phyloP scores from a whole-genome alignment of 2,329 filamentous ascomycete species.

The Sclerotinia sclerotiorum region DNA sequence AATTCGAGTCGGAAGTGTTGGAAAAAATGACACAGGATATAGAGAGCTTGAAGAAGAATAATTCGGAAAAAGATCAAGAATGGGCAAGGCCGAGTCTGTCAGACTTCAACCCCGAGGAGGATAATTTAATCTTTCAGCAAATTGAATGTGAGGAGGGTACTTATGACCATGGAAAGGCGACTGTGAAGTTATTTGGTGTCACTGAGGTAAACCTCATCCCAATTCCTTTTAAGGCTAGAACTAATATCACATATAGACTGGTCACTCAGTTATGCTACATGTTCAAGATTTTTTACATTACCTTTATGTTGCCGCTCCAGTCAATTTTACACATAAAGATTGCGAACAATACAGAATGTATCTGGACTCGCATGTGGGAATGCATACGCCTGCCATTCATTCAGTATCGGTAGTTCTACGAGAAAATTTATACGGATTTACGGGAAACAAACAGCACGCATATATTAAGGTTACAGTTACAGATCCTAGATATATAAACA shows the following conservation, averaged over 20 bases:
- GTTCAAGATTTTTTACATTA: constrained; percentile 97
- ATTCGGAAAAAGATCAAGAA: constrained; percentile 88
- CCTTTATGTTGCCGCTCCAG: constrained; percentile 85
- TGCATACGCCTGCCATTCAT: constrained; percentile 71
- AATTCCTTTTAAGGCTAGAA: neutral
- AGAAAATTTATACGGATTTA: constrained; percentile 91
- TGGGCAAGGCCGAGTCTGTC: constrained; percentile 71
- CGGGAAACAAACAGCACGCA: constrained; percentile 86
- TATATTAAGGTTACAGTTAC: constrained; percentile 93
- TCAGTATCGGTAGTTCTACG: constrained; percentile 79
- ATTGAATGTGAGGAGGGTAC: constrained; percentile 94
- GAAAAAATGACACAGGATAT: constrained; percentile 97
- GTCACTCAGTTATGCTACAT: constrained; percentile 91
- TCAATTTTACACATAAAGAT: constrained; percentile 76
- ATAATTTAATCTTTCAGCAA: constrained; percentile 85
- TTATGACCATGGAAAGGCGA: constrained; percentile 70
- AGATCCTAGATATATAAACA: constrained; percentile 81
- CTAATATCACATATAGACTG: constrained; percentile 47
- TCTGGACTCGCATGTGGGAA: constrained; percentile 75
- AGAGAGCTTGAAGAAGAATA: constrained; percentile 77
- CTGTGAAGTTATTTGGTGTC: constrained; percentile 91
- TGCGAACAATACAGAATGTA: constrained; percentile 76
- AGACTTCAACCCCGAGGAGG: constrained; percentile 60
- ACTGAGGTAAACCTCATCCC: constrained; percentile 59
- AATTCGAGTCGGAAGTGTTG: constrained; percentile 89